These are phyloP conservation scores for Ichthyophthirius multifiliis DNA, from an alignment of 169 alveolate genomes.

Conservation along the genomic window DNA sequence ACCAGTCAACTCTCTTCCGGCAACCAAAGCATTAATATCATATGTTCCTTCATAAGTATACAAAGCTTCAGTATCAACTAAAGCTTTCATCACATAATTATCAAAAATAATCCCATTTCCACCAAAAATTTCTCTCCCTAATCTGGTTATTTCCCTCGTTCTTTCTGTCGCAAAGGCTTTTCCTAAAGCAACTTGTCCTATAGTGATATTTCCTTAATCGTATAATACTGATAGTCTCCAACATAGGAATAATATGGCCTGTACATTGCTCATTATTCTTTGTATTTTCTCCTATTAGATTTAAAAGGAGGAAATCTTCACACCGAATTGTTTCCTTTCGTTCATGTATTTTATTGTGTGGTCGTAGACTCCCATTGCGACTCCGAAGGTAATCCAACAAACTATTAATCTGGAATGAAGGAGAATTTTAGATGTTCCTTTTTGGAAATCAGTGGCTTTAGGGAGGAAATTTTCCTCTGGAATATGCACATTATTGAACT, in stretches of 20 bases:
- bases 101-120: constrained; percentile 82
- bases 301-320: constrained; percentile 67
- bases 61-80: constrained; percentile 77
- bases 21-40: constrained; percentile 17
- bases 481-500: constrained; percentile 69
- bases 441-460: constrained; percentile 50
- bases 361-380: constrained; percentile 81
- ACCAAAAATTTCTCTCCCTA: constrained; percentile 81
- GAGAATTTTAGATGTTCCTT: constrained; percentile 65
- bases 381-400: constrained; percentile 75
- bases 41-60: constrained; percentile 72
- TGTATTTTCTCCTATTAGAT: constrained; percentile 73
- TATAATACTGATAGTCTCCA: constrained; percentile 51
- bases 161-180: constrained; percentile 64
- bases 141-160: constrained; percentile 68
- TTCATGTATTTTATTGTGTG: constrained; percentile 47
- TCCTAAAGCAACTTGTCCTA: constrained; percentile 67
- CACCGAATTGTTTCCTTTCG: constrained; percentile 65
- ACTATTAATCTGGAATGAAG: constrained; percentile 74
- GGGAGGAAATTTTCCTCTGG: constrained; percentile 64
- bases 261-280: constrained; percentile 56
- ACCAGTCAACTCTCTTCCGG: constrained; percentile 40
- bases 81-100: constrained; percentile 61
- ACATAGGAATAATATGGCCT: constrained; percentile 44
- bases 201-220: constrained; percentile 47